Conservation (phyloP, 345 rosid species). For the Pugionium cornutum region DNA sequence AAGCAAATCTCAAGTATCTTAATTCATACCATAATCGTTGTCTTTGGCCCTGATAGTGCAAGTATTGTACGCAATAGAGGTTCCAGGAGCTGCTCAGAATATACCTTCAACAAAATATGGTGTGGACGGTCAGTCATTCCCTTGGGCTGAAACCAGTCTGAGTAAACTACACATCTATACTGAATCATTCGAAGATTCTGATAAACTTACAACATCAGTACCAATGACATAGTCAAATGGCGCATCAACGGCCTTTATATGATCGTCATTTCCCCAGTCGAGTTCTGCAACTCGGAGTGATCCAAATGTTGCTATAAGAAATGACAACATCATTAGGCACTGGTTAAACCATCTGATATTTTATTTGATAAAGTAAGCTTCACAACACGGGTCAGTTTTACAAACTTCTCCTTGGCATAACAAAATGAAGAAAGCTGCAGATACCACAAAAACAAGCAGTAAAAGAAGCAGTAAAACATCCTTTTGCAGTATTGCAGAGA, state of each 20-base stretch:
- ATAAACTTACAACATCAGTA: conserved; percentile 82
- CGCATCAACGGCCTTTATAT: conserved; percentile 67
- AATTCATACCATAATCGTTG: conserved; percentile 63
- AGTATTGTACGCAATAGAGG: conserved; percentile 69
- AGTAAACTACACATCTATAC: not conserved
- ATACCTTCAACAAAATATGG: conserved; percentile 56
- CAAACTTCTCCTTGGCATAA: conserved; percentile 15
- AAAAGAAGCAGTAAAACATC: not conserved
- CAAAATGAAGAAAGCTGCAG: conserved; percentile 5
- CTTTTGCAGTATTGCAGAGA: not conserved
- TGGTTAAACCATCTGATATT: not conserved
- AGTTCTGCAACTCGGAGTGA: conserved; percentile 78
- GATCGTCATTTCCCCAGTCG: conserved; percentile 86
- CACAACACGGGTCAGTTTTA: not conserved
- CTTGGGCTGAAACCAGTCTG: conserved; percentile 1
- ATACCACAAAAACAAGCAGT: conserved; percentile 12
- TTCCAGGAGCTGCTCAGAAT: conserved; percentile 89
- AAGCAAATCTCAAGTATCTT: conserved; percentile 13
- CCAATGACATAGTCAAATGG: conserved; percentile 92
- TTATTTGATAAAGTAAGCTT: not conserved
- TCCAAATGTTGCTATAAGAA: conserved; percentile 73
- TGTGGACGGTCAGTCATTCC: conserved; percentile 27
- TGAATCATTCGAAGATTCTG: not conserved
- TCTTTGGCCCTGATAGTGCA: conserved; percentile 81
- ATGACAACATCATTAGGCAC: conserved; percentile 11